Evolutionary conservation across 1,284 basidiomycete species (phyloP), one percentile per base, ranked within the genome.

Genomic region (Golubevia sp.): DNA sequence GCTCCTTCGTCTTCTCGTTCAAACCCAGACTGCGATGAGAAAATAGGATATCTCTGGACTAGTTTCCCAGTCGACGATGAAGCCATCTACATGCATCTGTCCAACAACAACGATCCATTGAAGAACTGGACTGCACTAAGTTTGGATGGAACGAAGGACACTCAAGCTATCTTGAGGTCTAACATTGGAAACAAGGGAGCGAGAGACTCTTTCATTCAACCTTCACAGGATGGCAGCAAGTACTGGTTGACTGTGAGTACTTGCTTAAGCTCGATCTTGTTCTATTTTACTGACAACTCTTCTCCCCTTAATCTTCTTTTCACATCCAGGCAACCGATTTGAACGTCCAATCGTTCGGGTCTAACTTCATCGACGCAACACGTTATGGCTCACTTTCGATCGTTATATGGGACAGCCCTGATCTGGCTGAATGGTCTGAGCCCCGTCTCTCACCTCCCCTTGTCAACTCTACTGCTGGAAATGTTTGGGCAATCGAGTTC

Each of bases 21-120:
- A 11, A 34, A n/a, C n/a, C n/a, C n/a, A n/a, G n/a, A n/a, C n/a
- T n/a, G n/a, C n/a, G n/a, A 34, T 34, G 30, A 34, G 5, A 34
- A 23, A 58, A 58, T 60, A 11, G 62, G 62, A 24, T 64, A 64
- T 44, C 54, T 64, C 25, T 25, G 49, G 34, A 63, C 59, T 6
- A 21, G 30, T 15, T 64, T 64, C 50, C 50, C 51, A 38, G 62
- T 48, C 48, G 18, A 64, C 26, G 56, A 61, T 18, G 26, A 52
- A 30, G 24, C 49, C 2, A 53, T 64, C 25, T 64, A 54, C 51
- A 24, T 38, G 30, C 44, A 48, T 48, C 38, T 64, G 8, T 44
- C 26, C 23, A 55, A 63, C 21, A 62, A 62, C 51, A 64, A 64
- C 26, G 44, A 64, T 44, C 38, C 38, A 8, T 44, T 44, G 38